Percentiles rank a stretch among this genome's conserved stretches.
Conservation (phyloP, 2,329 filamentous ascomycete genomes). For the Colletotrichum falcatum region DNA sequence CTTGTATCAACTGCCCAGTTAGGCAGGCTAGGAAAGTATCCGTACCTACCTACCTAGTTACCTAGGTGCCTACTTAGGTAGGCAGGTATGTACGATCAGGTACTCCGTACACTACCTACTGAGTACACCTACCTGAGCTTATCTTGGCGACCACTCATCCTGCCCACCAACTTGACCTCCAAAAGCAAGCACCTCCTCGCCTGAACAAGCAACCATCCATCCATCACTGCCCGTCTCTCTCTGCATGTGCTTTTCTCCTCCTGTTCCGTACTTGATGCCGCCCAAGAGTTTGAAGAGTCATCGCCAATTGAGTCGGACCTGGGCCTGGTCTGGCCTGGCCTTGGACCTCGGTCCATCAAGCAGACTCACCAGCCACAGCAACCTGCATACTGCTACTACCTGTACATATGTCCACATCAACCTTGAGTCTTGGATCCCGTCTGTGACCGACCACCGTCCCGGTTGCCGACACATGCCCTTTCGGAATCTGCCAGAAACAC, state of each 20-base stretch:
- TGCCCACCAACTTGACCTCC: background rate
- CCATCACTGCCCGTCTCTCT: constrained; percentile 11
- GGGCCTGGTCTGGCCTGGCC: background rate
- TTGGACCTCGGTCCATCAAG: constrained; percentile 22
- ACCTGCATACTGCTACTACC: too few relatives aligned
- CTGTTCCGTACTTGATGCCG: constrained; percentile 10
- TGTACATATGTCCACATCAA: background rate
- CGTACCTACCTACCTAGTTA: too few relatives aligned
- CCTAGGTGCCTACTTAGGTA: too few relatives aligned
- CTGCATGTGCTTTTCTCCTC: constrained; percentile 31
- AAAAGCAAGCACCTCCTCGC: constrained; percentile 2
- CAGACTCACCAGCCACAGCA: too few relatives aligned
- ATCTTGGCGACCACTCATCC: background rate
- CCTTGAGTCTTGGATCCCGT: background rate
- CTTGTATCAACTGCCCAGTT: too few relatives aligned
- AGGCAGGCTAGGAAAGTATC: too few relatives aligned
- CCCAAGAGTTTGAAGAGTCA: constrained; percentile 27
- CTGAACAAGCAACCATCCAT: constrained; percentile 6
- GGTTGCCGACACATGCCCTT: constrained; percentile 6
- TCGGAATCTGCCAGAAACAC: background rate
- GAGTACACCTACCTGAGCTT: constrained; percentile 3
- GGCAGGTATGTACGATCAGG: too few relatives aligned
- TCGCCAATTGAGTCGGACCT: constrained; percentile 16
- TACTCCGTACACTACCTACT: too few relatives aligned
- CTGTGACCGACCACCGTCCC: constrained; percentile 11